Base-by-base conservation (phyloP, 306 rosid species). In the Fragaria ananassa region DNA sequence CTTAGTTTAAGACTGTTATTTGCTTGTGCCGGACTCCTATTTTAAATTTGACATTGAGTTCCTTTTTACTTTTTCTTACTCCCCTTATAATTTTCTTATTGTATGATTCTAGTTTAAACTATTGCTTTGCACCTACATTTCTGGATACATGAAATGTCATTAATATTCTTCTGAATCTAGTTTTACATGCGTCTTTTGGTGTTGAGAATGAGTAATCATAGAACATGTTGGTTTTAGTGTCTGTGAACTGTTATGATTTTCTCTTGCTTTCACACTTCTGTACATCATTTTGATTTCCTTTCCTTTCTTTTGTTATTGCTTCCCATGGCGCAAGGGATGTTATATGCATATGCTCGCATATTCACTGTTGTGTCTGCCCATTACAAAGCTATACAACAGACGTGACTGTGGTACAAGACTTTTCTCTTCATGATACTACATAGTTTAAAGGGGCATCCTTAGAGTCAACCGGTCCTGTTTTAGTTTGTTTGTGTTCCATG, bases 231-330 rank as follows among this genome's bases (percentile, higher is more conserved):
- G 21, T 61, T 62, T 74, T 14, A 23, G 27, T 37, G 70, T 50
- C 9, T 75, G 41, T 37, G 74, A 76, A 44, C 75, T 80, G 61
- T 70, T 74, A 41, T 64, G 10, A 66, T 57, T 74, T 74, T 27
- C 29, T 71, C 58, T 57, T 58, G 35, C 64, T 71, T 74, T 68
- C 74, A 6, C 75, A 69, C 44, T 41, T 62, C 60, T 67, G 61
- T 45, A 57, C 35, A 74, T 79, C 81, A 75, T 45, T 80, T 85
- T 81, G 76, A 81, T 83, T 73, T 54, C 81, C 74, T 80, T 76
- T 69, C 66, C 68, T 77, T 61, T 70, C 61, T 71, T 70, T 75
- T 71, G 81, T 80, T 79, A 64, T 81, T 74, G 35, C 66, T 76
- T 47, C 53, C 54, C 51, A 18, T 81, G 76, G 80, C 69, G 65